Evolutionary conservation across 2,329 filamentous ascomycete genomes (phyloP), one percentile per base, ranked within the genome.

Genomic region (Apiospora phragmitis): DNA sequence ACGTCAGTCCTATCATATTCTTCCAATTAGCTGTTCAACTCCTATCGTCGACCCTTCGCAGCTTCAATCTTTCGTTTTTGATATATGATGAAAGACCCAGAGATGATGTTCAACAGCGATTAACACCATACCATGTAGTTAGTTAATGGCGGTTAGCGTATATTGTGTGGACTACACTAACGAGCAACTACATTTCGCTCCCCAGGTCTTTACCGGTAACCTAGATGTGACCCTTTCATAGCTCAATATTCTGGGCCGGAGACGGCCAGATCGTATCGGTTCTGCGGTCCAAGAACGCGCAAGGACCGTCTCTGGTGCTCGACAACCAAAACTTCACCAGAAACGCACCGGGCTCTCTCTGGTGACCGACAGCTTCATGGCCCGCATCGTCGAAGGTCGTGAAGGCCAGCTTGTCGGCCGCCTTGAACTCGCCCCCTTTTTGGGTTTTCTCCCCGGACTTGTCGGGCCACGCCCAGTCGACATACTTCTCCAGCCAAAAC

Each of bases 391-490:
- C 62, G 4, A 72, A 41, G 2, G 67, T 51, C 12, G 24, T 51
- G 18, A 71, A 67, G 18, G 69, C 67, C 21, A 72, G 41, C 49
- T 71, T 71, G 32, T 69, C 69, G 11, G 59, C 59, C 5, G 68
- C 65, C 47, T 72, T 72, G 67, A 71, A 71, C 2, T 71, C 66
- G 24, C 71, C 69, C 3, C 71, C 71, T 21, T 68, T 71, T 3
- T 12, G 69, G 29, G 43, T n/a, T n/a, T n/a, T n/a, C 11, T 41
- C 51, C 6, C 67, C 43, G 32, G 41, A 14, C 35, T 59, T 18
- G 41, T 65, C 71, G 24, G 66, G 65, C 71, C 71, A 72, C 24
- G 41, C 14, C 71, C 71, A 72, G n/a, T 68, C 62, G 16, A 41
- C 24, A 26, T 69, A 72, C 43, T 69, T 65, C 41, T 69, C 55